phyloP scores from a whole-genome alignment of 495 filamentous ascomycete species.

The Xylaria nigripes region DNA sequence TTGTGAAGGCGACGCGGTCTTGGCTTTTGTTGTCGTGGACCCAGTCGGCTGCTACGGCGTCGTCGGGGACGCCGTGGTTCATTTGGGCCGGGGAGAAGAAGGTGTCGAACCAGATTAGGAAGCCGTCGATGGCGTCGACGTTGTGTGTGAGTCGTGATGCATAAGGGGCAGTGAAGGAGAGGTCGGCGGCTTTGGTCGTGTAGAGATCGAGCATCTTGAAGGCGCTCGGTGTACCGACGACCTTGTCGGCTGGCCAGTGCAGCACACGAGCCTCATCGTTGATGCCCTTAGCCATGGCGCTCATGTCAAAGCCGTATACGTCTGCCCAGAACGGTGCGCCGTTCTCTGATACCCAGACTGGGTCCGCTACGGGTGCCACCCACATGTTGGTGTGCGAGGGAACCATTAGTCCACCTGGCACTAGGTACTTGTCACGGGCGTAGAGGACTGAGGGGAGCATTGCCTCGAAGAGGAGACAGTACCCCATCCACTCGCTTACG shows the following conservation, averaged over 20 bases:
- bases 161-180: slow-evolving; percentile 68
- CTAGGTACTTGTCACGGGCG: slow-evolving; percentile 85
- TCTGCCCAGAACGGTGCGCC: slow-evolving; percentile 87
- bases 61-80: slow-evolving; percentile 8
- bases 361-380: slow-evolving; percentile 79
- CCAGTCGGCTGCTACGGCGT: slow-evolving; percentile 3
- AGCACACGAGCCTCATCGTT: slow-evolving; percentile 73
- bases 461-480: slow-evolving; percentile 95
- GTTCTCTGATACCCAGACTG: slow-evolving; percentile 84
- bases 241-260: slow-evolving; percentile 49
- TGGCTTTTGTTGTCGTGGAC: slow-evolving; percentile 13
- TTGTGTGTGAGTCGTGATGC: slow-evolving; percentile 35
- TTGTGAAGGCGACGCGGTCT: slow-evolving; percentile 60
- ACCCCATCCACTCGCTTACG: slow-evolving; percentile 99
- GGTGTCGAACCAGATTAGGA: slow-evolving; percentile 74
- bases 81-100: slow-evolving; percentile 49
- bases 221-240: slow-evolving; percentile 68
- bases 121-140: slow-evolving; percentile 58
- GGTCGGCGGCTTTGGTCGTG: slow-evolving; percentile 61
- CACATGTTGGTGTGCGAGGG: slow-evolving; percentile 86
- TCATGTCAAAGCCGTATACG: slow-evolving; percentile 96
- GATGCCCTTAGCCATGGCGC: slow-evolving; percentile 75
- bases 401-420: slow-evolving; percentile 76
- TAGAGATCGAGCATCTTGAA: slow-evolving; percentile 75
- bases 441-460: slow-evolving; percentile 97